Base-by-base conservation (phyloP, 2,329 filamentous ascomycete species). In the Aureobasidium pullulans region DNA sequence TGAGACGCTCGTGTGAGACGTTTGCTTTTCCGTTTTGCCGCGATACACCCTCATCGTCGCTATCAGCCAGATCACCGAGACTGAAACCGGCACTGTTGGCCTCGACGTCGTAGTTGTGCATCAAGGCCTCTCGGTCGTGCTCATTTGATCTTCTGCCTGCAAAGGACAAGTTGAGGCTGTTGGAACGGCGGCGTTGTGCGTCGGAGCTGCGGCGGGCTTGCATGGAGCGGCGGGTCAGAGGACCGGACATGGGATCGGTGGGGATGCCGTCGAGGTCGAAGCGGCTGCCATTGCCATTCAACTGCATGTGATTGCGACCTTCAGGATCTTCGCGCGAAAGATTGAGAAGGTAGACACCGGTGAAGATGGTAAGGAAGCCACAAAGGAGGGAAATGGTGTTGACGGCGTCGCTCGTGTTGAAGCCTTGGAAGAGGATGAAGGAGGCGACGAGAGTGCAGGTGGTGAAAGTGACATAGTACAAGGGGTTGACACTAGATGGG, bases 381-480 rank as follows among this genome's bases (percentile, higher is more conserved):
- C 88, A 93, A 54, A 97, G 82, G 13, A 97, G 82, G 3, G 93
- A 96, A 60, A 97, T 85, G 0, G 90, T 96, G 76, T 94, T 96
- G 66, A 96, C 89, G 6, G 87, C 82, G 67, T 96, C 90, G 50
- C 89, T 90, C 4, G 93, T 97, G 75, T 97, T 96, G 81, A 97
- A 97, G 61, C 93, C 93, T 67, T 86, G 85, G 78, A 96, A 97
- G 54, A 97, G 86, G 69, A 96, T 95, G 73, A 96, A 97, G 1
- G 93, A 96, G 60, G 93, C 93, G 72, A 89, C 88, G 43, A 97
- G 85, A 7, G 93, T 97, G 62, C 89, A 91, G 0, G 93, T 97
- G 2, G 93, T 96, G 72, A 97, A 97, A 2, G 91, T 96, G 57
- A 97, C 93, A 73, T 97, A 97, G 79, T 97, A 97, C 29, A 96